These are phyloP conservation scores for Trametes elegans DNA, from an alignment of 768 basidiomycete genomes.

Conservation along the genomic window DNA sequence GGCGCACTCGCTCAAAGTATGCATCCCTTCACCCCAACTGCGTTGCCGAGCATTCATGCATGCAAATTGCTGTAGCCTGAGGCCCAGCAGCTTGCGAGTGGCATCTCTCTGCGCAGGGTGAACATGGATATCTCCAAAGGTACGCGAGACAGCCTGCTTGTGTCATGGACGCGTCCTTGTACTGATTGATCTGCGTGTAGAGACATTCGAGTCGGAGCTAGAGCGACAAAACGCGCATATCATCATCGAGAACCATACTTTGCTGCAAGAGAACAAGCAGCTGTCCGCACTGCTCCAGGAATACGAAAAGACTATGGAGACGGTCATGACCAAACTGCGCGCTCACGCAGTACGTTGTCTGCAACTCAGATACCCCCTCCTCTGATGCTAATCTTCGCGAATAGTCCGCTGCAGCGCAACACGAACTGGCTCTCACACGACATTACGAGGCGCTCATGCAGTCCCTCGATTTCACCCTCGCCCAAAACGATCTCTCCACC, in stretches of 20 bases:
- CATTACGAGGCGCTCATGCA: constrained; percentile 87
- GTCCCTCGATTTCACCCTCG: constrained; percentile 55
- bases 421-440: constrained; percentile 80
- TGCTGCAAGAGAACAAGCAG: constrained; percentile 95
- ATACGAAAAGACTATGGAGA: constrained; percentile 92
- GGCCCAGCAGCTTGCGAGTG: constrained; percentile 66
- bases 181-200: constrained; percentile 41
- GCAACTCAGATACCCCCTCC: constrained; percentile 3
- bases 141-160: constrained; percentile 34
- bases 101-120: constrained; percentile 78
- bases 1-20: constrained; percentile 74
- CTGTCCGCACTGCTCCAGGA: constrained; percentile 86
- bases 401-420: constrained; percentile 88
- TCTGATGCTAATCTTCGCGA: not conserved
- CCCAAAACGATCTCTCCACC: constrained; percentile 54
- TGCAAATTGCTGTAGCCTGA: constrained; percentile 52
- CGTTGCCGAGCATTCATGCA: constrained; percentile 11
- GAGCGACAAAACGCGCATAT: constrained; percentile 88
- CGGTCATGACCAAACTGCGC: constrained; percentile 95
- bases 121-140: constrained; percentile 88
- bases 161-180: constrained; percentile 40
- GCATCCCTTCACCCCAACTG: constrained; percentile 10
- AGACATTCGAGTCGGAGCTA: constrained; percentile 88
- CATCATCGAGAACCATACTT: constrained; percentile 89
- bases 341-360: constrained; percentile 72